phyloP scores from a whole-genome alignment of 2,329 filamentous ascomycete genomes.

The Domatiomyces catenatus region DNA sequence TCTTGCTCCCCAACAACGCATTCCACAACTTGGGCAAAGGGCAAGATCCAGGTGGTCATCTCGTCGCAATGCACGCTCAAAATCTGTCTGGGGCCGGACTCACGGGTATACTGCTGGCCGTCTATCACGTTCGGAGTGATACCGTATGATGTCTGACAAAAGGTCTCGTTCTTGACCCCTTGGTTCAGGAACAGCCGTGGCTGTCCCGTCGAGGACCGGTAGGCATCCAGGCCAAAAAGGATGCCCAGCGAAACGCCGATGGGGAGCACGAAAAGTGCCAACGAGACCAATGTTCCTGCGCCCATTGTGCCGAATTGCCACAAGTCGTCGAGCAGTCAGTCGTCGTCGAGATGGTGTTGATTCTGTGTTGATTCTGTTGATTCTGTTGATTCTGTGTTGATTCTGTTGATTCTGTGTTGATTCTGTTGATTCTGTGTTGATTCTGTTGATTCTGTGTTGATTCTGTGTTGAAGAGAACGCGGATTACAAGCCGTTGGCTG shows the following conservation, averaged over 20 bases:
- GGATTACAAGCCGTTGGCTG: not conserved
- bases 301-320: slow-evolving; percentile 16
- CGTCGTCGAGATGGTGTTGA: not conserved
- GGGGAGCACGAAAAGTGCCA: slow-evolving; percentile 35
- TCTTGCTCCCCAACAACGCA: not conserved
- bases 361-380: not conserved
- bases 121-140: slow-evolving; percentile 28
- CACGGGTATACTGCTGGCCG: slow-evolving; percentile 34
- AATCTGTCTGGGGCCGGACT: slow-evolving; percentile 20
- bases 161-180: slow-evolving; percentile 26
- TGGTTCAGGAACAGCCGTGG: slow-evolving; percentile 29
- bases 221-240: slow-evolving; percentile 35
- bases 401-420: not conserved
- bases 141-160: slow-evolving; percentile 33
- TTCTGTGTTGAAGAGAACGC: not conserved
- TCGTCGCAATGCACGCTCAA: not conserved
- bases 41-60: not conserved
- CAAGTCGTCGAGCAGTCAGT: not conserved
- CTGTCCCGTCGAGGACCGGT: slow-evolving; percentile 29
- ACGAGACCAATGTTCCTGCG: slow-evolving; percentile 34
- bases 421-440: not conserved
- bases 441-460: too few species aligned
- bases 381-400: not conserved
- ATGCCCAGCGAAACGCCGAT: slow-evolving; percentile 36
- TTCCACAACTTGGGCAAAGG: not conserved